Conservation (phyloP, 139 green algal species). For the Chlorella sorokiniana region DNA sequence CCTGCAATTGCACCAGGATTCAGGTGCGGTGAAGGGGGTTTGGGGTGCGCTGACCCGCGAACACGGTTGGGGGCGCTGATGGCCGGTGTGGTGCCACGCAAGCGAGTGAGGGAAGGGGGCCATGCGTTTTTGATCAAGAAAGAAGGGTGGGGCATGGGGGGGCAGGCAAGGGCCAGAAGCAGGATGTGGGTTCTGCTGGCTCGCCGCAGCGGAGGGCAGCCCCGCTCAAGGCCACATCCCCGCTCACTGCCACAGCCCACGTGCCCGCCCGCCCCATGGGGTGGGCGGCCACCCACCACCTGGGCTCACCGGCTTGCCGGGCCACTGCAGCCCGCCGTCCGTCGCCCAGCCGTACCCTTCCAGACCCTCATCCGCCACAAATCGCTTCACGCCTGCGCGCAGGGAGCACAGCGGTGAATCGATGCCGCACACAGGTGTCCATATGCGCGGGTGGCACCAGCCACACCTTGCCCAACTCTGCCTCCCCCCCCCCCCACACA, state of each 20-base stretch:
- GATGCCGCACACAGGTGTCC: not conserved
- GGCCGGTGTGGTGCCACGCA: too few relatives aligned
- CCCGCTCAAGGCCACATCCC: not conserved
- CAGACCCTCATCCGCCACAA: constrained; percentile 25
- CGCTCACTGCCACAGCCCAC: not conserved
- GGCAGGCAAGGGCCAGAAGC: too few relatives aligned
- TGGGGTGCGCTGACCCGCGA: too few relatives aligned
- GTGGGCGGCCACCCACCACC: too few relatives aligned
- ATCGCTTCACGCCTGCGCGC: constrained; percentile 31
- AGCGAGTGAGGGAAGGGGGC: not conserved
- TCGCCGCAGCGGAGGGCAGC: too few relatives aligned
- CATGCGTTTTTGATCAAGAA: not conserved
- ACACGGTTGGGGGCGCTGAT: too few relatives aligned
- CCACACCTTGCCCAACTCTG: not conserved
- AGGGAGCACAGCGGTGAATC: too few relatives aligned
- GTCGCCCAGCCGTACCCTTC: constrained; percentile 55
- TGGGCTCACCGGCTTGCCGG: constrained; percentile 17
- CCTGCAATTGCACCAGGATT: not conserved
- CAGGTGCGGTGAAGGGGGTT: not conserved
- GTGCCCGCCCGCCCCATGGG: not conserved
- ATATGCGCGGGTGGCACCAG: not conserved
- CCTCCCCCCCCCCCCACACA: not conserved
- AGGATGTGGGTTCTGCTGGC: too few relatives aligned
- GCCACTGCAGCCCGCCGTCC: constrained; percentile 48
- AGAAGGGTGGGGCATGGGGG: too few relatives aligned